Evolutionary conservation across 805 yeast species (phyloP).

Genomic region (Ogataea ganodermae): DNA sequence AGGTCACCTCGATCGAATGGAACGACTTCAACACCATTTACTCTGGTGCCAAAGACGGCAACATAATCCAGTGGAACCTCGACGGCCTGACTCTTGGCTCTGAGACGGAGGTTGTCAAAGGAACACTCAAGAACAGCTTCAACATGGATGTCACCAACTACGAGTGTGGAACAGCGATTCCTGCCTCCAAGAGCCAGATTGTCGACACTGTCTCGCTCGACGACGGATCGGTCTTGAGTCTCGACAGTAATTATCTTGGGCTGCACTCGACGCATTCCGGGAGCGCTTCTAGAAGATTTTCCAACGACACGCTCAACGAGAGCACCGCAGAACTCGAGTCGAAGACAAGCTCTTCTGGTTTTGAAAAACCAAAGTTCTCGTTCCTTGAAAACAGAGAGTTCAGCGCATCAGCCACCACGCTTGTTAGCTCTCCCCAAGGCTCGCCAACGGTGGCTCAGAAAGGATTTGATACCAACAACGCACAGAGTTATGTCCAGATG

Average conservation of each 20-base stretch:
- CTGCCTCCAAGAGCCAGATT: constrained; percentile 56
- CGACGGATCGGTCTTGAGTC: constrained; percentile 43
- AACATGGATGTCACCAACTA: constrained; percentile 23
- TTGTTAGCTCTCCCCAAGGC: constrained; percentile 10
- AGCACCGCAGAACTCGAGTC: neutral
- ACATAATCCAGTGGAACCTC: constrained; percentile 67
- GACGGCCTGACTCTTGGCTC: constrained; percentile 12
- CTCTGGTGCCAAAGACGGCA: constrained; percentile 66
- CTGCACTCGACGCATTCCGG: constrained; percentile 40
- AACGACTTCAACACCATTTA: constrained; percentile 39
- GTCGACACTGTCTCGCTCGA: constrained; percentile 45
- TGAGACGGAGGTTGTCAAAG: constrained; percentile 24
- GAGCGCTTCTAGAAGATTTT: constrained; percentile 5
- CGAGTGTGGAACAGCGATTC: constrained; percentile 62
- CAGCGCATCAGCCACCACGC: constrained; percentile 20
- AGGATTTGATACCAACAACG: neutral
- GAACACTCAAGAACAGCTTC: constrained; percentile 51
- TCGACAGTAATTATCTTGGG: constrained; percentile 59
- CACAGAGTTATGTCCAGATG: constrained; percentile 5
- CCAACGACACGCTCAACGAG: constrained; percentile 14
- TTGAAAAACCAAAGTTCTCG: neutral
- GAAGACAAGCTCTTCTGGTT: neutral
- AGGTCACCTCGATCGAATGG: constrained; percentile 65
- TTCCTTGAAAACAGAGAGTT: constrained; percentile 7
- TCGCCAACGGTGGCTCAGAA: neutral